Percentiles rank a stretch among this genome's conserved stretches.
Evolutionary conservation across 306 rosid species (phyloP).

Genomic region (Cucurbita argyrosperma): DNA sequence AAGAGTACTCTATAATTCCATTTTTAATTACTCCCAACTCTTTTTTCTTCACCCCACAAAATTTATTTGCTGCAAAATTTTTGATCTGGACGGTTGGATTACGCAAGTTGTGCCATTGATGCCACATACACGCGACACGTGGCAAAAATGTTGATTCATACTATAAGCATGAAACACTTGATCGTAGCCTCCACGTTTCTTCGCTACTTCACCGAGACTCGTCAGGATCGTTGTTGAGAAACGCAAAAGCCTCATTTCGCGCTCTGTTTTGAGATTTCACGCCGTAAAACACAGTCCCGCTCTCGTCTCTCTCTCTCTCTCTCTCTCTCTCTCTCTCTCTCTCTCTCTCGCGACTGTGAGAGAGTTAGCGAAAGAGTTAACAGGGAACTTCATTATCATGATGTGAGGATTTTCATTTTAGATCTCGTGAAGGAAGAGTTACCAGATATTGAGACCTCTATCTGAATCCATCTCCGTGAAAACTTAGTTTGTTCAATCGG

Average conservation of each 20-base stretch:
- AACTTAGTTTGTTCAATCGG: not conserved
- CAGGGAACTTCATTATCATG: not conserved
- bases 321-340: not conserved
- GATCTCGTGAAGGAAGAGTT: not conserved
- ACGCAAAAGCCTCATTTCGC: not conserved
- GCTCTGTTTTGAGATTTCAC: not conserved
- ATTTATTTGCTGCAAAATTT: not conserved
- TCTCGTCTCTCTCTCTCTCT: not conserved
- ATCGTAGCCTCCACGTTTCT: not conserved
- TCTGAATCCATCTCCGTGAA: not conserved
- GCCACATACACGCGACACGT: not conserved
- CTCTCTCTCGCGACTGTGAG: not conserved
- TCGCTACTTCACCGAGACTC: not conserved
- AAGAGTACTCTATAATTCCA: not conserved
- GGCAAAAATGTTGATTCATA: not conserved
- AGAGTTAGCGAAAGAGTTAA: not conserved
- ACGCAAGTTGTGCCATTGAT: not conserved
- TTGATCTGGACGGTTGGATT: not conserved
- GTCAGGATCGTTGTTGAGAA: not conserved
- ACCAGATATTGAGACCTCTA: not conserved
- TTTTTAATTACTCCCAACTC: too few relatives aligned
- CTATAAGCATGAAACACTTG: not conserved
- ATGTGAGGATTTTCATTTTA: not conserved
- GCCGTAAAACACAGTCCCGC: not conserved
- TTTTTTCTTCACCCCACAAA: not conserved